phyloP scores from a whole-genome alignment of 371 early-diverging fungal species.

The Cokeromyces recurvatus region DNA sequence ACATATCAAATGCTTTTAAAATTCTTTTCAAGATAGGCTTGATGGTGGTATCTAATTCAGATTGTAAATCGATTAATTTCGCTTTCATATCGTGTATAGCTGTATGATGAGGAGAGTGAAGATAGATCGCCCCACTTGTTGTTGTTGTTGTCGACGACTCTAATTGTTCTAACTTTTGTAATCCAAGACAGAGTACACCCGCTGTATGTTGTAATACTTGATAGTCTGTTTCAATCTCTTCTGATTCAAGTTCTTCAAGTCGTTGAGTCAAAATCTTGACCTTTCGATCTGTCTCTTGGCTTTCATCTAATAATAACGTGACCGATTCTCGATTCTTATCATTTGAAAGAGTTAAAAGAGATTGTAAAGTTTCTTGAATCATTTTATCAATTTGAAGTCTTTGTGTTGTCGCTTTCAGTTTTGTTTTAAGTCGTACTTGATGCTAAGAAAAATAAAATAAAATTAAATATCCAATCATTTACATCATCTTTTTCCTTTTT shows the following conservation, averaged over 20 bases:
- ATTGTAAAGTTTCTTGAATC: conserved; percentile 65
- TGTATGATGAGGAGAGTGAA: no score
- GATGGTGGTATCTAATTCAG: no score
- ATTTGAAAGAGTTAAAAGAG: conserved; percentile 48
- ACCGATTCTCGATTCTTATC: conserved; percentile 22
- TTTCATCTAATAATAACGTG: conserved; percentile 8
- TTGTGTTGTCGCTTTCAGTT: conserved; percentile 5
- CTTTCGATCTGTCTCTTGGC: conserved; percentile 51
- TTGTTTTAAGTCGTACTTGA: conserved; percentile 17
- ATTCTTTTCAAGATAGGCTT: no score
- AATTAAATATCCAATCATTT: background rate
- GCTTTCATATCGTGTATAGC: no score
- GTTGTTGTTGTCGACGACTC: conserved; percentile 3
- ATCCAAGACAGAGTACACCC: conserved; percentile 52
- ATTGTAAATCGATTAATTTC: no score
- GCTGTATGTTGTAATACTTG: conserved; percentile 68
- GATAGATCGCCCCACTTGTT: no score
- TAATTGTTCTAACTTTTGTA: conserved; percentile 39
- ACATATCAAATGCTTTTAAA: no score
- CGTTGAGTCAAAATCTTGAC: conserved; percentile 68
- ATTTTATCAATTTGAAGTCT: conserved; percentile 60
- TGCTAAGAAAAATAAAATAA: conserved; percentile 10
- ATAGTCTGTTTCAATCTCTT: conserved; percentile 61
- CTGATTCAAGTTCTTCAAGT: conserved; percentile 54
- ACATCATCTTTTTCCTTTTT: background rate